Conservation (phyloP, 768 basidiomycete species). For the Tubosaeta sp. region DNA sequence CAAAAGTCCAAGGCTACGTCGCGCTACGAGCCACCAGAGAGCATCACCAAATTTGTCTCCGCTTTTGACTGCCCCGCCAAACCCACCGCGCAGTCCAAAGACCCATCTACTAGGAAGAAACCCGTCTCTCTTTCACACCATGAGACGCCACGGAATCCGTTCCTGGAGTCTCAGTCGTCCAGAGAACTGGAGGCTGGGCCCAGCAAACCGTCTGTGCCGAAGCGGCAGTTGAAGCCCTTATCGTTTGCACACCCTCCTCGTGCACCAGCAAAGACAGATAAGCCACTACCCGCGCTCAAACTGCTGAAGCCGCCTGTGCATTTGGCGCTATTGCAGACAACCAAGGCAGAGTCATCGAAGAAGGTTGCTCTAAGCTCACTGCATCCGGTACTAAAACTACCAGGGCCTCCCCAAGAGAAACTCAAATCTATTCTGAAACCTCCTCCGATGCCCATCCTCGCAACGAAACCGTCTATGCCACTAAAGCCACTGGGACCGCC, state of each 20-base stretch:
- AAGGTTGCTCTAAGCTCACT: slow-evolving; percentile 6
- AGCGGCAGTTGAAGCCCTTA: slow-evolving; percentile 2
- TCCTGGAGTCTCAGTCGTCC: slow-evolving; percentile 7
- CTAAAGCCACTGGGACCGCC: slow-evolving; percentile 31
- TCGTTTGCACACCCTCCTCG: slow-evolving; percentile 8
- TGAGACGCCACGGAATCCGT: slow-evolving; percentile 21
- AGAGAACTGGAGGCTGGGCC: slow-evolving; percentile 4
- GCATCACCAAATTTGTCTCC: slow-evolving; percentile 24
- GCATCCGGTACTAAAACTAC: slow-evolving; percentile 5
- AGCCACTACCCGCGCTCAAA: slow-evolving; percentile 7
- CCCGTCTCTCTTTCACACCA: slow-evolving; percentile 1
- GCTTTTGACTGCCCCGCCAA: too few relatives aligned
- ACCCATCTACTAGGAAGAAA: slow-evolving; percentile 3
- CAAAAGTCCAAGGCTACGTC: slow-evolving; percentile 13
- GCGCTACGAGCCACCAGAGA: slow-evolving; percentile 24
- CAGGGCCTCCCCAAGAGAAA: slow-evolving; percentile 12
- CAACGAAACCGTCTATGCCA: slow-evolving; percentile 8
- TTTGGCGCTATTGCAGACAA: not conserved
- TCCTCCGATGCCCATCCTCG: slow-evolving; percentile 19
- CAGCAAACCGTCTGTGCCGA: slow-evolving; percentile 4
- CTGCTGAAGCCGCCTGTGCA: slow-evolving; percentile 17
- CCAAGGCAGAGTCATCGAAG: not conserved
- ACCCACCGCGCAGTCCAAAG: not conserved
- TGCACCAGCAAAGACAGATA: not conserved
- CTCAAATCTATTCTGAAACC: slow-evolving; percentile 26